Percentiles rank a stretch among this genome's conserved stretches.
Evolutionary conservation across 352 stramenopile species (phyloP).

Genomic region (Phytophthora uliginosa): DNA sequence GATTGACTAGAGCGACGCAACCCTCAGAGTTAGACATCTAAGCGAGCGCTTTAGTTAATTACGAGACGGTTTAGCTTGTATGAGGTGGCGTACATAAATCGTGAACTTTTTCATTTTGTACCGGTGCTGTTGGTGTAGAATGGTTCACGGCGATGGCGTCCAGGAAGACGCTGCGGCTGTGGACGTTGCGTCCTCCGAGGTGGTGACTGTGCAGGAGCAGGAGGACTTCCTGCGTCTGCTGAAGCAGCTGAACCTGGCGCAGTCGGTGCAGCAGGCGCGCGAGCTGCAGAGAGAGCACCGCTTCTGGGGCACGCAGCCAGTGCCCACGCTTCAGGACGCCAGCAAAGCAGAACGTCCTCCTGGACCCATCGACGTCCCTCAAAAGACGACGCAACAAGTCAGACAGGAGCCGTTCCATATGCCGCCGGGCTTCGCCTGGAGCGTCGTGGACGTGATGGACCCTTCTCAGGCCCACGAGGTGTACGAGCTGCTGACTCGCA

Average conservation of each 20-base stretch:
- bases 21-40: too few relatives aligned
- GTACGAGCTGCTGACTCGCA: constrained; percentile 97
- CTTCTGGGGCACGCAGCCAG: constrained; percentile 94
- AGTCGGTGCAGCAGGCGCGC: constrained; percentile 29
- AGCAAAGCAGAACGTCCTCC: constrained; percentile 30
- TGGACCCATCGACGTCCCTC: constrained; percentile 91
- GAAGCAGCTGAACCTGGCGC: constrained; percentile 69
- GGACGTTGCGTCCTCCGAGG: neutral
- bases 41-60: too few relatives aligned
- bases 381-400: constrained; percentile 93
- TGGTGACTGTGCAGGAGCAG: constrained; percentile 66
- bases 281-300: constrained; percentile 71
- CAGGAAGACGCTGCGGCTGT: neutral
- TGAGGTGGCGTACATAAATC: too few relatives aligned
- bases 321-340: constrained; percentile 39
- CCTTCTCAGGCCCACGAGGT: constrained; percentile 89
- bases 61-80: too few relatives aligned
- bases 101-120: too few relatives aligned
- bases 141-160: neutral
- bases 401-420: constrained; percentile 96
- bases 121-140: too few relatives aligned
- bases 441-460: constrained; percentile 91
- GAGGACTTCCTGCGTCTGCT: constrained; percentile 78
- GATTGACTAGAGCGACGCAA: too few relatives aligned
- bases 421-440: constrained; percentile 97